Conservation (phyloP, 192 early-diverging fungal species). For the Paraglomus brasilianum region DNA sequence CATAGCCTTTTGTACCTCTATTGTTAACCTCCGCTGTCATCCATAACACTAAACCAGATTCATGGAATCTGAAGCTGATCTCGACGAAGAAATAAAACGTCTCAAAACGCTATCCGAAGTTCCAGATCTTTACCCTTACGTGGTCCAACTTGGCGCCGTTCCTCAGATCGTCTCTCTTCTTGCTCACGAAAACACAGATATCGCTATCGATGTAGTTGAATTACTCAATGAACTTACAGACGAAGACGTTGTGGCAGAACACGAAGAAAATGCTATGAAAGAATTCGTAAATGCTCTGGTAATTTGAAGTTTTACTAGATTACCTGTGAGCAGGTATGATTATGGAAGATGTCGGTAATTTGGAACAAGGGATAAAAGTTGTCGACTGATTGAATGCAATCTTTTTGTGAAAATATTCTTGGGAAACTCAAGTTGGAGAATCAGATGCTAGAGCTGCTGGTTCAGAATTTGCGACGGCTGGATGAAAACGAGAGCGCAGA, state of each 20-base stretch:
- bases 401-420: neutral
- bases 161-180: conserved; percentile 71
- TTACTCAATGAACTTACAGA: conserved; percentile 90
- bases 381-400: neutral
- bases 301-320: conserved; percentile 6
- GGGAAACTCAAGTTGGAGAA: conserved; percentile 43
- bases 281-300: conserved; percentile 68
- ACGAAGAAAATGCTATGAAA: conserved; percentile 55
- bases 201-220: conserved; percentile 79
- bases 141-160: conserved; percentile 68
- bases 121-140: conserved; percentile 73
- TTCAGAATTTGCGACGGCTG: conserved; percentile 76
- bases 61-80: conserved; percentile 93
- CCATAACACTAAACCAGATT: conserved; percentile 49
- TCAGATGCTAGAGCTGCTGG: conserved; percentile 71
- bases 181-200: conserved; percentile 94
- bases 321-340: neutral
- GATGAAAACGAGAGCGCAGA: conserved; percentile 78
- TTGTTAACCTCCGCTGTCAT: neutral
- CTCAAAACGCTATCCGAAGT: conserved; percentile 74
- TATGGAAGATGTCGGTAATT: conserved; percentile 23
- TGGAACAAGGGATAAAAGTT: conserved; percentile 30
- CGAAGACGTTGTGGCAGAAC: conserved; percentile 65
- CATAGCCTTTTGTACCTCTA: neutral
- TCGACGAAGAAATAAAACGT: conserved; percentile 86